Evolutionary conservation across 129 eudicot genomes (phyloP), one percentile per base, ranked within the genome.

Genomic region (Saussurea involucrata): DNA sequence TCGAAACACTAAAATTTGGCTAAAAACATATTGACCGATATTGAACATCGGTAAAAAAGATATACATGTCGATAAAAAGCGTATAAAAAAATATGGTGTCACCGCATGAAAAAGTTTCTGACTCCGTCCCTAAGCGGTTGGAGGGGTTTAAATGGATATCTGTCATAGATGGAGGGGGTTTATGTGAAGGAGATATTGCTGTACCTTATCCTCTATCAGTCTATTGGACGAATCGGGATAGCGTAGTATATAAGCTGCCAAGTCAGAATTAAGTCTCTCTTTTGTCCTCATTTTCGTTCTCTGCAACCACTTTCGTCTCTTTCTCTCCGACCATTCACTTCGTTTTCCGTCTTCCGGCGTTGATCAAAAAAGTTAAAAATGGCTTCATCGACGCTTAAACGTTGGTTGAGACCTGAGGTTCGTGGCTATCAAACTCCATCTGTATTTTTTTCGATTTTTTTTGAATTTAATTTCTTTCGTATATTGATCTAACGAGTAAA

Each of bases 321-420:
- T 32, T 21, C 74, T 53, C 29, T 77, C 44, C 68, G 44, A 55
- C 80, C 25, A 17, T 29, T n/a, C 27, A 34, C 74, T 70, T 60
- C 68, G 22, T 3, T 29, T 46, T 29, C 73, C 71, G 22, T 37
- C 74, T 6, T 24, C 81, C 63, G 74, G 71, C 80, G 72, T 78
- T 74, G 7, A 28, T 69, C 69, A 22, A 33, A 34, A 63, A 33
- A 17, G 22, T 21, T 5, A 64, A 60, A 37, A 40, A 89, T 92
- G 97, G 88, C 95, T 74, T 83, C 97, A 12, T 80, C 87, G 24
- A 69, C 85, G 28, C 58, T 76, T 60, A 92, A 82, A 22, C 83
- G 97, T 63, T 92, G 97, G 97, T 67, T 92, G 49, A 84, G 97
- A 75, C 97, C 95, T 55, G 97, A 92, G 95, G 97, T 92, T 37